Evolutionary conservation across 176 grass and related monocot genomes (phyloP).

Genomic region (Pontederia paniculata): DNA sequence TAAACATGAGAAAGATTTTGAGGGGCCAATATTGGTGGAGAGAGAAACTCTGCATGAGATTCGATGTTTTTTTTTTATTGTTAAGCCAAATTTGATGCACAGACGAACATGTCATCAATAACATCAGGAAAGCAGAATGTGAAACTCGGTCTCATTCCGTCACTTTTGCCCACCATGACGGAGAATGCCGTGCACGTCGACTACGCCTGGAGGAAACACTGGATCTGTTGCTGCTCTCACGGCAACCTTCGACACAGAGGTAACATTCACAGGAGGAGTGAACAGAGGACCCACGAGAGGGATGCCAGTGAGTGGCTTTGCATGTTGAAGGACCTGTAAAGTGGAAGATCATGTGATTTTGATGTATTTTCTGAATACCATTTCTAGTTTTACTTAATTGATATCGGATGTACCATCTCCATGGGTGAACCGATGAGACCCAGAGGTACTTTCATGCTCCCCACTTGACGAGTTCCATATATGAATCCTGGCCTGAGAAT

Average conservation of each 20-base stretch:
- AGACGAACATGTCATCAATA: neutral
- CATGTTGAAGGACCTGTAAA: conserved; percentile 55
- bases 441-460: conserved; percentile 76
- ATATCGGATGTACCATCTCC: conserved; percentile 44
- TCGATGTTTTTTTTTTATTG: too few relatives aligned
- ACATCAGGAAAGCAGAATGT: neutral
- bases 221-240: conserved; percentile 70
- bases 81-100: too few relatives aligned
- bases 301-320: conserved; percentile 50
- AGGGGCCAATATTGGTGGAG: too few relatives aligned
- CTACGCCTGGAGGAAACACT: conserved; percentile 79
- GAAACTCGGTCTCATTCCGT: neutral
- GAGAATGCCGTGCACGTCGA: conserved; percentile 67
- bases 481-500: conserved; percentile 85
- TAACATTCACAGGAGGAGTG: conserved; percentile 63
- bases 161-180: conserved; percentile 64
- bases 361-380: neutral
- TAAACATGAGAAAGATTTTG: too few relatives aligned
- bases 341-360: conserved; percentile 2
- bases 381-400: neutral
- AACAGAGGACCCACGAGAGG: conserved; percentile 65
- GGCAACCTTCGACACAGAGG: conserved; percentile 54
- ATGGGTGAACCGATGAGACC: conserved; percentile 68
- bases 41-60: too few relatives aligned
- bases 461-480: conserved; percentile 80